Percentiles rank a stretch among this genome's conserved stretches.
These are phyloP conservation scores for Rhodocollybia butyracea DNA, from an alignment of 768 basidiomycete genomes.

Conservation along the genomic window DNA sequence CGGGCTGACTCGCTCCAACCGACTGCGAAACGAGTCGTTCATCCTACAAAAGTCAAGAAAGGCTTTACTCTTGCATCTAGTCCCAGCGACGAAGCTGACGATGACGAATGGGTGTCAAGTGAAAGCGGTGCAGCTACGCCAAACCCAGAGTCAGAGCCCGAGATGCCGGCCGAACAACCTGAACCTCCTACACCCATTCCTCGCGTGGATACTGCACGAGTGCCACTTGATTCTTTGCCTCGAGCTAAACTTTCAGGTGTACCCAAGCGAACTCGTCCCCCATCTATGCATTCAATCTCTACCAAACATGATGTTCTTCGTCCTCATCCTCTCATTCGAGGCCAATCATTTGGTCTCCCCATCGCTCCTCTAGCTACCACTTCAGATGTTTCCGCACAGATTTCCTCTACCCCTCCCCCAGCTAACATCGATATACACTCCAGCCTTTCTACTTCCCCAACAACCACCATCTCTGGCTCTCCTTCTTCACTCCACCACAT, in stretches of 20 bases:
- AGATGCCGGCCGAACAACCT: slow-evolving; percentile 19
- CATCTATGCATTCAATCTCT: slow-evolving; percentile 59
- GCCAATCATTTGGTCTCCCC: slow-evolving; percentile 60
- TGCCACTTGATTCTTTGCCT: slow-evolving; percentile 23
- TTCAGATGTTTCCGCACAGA: slow-evolving; percentile 20
- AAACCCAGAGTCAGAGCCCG: slow-evolving; percentile 38
- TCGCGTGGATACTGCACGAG: slow-evolving; percentile 34
- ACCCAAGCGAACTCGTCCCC: slow-evolving; percentile 47
- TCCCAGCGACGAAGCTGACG: slow-evolving; percentile 47
- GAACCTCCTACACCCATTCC: slow-evolving; percentile 21
- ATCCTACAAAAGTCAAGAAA: slow-evolving; percentile 34
- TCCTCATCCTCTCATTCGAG: slow-evolving; percentile 77
- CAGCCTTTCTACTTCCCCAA: slow-evolving; percentile 15
- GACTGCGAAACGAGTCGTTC: slow-evolving; percentile 11
- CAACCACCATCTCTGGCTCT: slow-evolving; percentile 17
- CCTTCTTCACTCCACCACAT: slow-evolving; percentile 20
- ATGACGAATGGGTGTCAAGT: slow-evolving; percentile 77
- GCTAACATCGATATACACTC: slow-evolving; percentile 19
- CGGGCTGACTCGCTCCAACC: slow-evolving; percentile 29
- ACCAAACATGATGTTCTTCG: slow-evolving; percentile 41
- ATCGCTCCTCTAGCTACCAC: slow-evolving; percentile 53
- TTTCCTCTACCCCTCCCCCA: slow-evolving; percentile 38
- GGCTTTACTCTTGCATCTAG: slow-evolving; percentile 57
- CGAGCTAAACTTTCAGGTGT: neutral
- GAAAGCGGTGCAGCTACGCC: slow-evolving; percentile 76